Evolutionary conservation across 805 yeast species (phyloP).

Genomic region (Torulaspora maleeae): DNA sequence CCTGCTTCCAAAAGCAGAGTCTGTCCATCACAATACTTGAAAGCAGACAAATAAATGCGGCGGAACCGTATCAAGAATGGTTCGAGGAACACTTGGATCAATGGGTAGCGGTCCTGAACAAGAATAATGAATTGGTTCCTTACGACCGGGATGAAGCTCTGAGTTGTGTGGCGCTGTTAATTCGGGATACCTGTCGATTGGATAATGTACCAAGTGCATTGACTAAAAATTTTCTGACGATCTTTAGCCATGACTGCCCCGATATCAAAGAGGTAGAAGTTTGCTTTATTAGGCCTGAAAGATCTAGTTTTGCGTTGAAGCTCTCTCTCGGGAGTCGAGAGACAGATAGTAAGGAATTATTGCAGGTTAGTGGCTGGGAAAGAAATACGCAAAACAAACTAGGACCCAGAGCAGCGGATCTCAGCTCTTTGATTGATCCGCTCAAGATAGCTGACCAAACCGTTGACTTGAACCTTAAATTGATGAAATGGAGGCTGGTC

Average conservation of each 20-base stretch:
- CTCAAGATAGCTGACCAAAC: slow-evolving; percentile 81
- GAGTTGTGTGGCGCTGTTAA: slow-evolving; percentile 30
- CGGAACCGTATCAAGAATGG: slow-evolving; percentile 18
- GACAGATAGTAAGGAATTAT: slow-evolving; percentile 17
- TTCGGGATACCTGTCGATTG: slow-evolving; percentile 39
- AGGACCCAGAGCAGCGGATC: slow-evolving; percentile 77
- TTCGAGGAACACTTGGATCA: slow-evolving; percentile 15
- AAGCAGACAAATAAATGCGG: background rate
- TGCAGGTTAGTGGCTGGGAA: slow-evolving; percentile 84
- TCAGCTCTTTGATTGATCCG: slow-evolving; percentile 80
- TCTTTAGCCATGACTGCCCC: slow-evolving; percentile 35
- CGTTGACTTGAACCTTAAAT: slow-evolving; percentile 79
- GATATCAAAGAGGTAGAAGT: slow-evolving; percentile 37
- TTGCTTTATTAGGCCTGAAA: slow-evolving; percentile 38
- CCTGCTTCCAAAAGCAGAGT: slow-evolving; percentile 43
- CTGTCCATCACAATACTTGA: slow-evolving; percentile 10
- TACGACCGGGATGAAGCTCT: slow-evolving; percentile 13
- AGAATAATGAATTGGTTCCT: slow-evolving; percentile 16
- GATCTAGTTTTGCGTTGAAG: slow-evolving; percentile 30
- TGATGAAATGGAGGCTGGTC: slow-evolving; percentile 95
- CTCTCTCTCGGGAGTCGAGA: slow-evolving; percentile 15
- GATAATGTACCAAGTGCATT: slow-evolving; percentile 46
- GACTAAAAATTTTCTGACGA: slow-evolving; percentile 54
- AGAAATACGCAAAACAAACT: slow-evolving; percentile 66
- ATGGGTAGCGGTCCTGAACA: slow-evolving; percentile 31